A percentile compares a stretch with the other conserved stretches of the same genome.
Conservation (phyloP, 495 filamentous ascomycete species). For the Hypomontagnella submonticulosa region DNA sequence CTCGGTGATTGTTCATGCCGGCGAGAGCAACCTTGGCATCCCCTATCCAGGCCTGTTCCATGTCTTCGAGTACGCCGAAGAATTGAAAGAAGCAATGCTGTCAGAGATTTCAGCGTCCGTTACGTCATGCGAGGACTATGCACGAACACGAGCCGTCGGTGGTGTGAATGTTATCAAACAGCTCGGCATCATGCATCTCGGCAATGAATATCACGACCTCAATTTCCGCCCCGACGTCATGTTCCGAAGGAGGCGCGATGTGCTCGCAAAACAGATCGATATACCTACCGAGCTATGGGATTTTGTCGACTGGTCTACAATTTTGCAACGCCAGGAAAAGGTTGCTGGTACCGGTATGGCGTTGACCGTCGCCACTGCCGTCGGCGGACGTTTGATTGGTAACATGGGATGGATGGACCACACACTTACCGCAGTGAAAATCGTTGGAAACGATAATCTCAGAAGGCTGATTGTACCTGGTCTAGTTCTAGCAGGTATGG, state of each 20-base stretch:
- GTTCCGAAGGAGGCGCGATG: slow-evolving; percentile 85
- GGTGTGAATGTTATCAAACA: slow-evolving; percentile 90
- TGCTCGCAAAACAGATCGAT: slow-evolving; percentile 83
- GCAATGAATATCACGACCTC: slow-evolving; percentile 82
- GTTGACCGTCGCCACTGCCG: slow-evolving; percentile 87
- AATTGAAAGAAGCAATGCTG: slow-evolving; percentile 90
- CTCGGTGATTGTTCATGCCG: slow-evolving; percentile 76
- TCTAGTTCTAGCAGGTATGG: slow-evolving; percentile 79
- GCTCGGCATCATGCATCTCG: slow-evolving; percentile 87
- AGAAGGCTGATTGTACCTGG: slow-evolving; percentile 84
- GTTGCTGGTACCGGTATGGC: slow-evolving; percentile 92
- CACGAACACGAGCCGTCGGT: slow-evolving; percentile 77
- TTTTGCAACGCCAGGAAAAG: slow-evolving; percentile 94
- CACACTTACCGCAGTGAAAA: slow-evolving; percentile 77
- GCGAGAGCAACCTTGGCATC: slow-evolving; percentile 80
- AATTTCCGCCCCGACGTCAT: slow-evolving; percentile 90
- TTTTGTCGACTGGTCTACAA: slow-evolving; percentile 85
- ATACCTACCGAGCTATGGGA: slow-evolving; percentile 89
- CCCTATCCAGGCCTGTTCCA: slow-evolving; percentile 85
- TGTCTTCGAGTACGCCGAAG: slow-evolving; percentile 92
- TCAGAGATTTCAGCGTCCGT: slow-evolving; percentile 84
- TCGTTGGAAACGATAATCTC: slow-evolving; percentile 86
- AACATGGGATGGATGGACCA: slow-evolving; percentile 91
- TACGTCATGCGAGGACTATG: slow-evolving; percentile 81
- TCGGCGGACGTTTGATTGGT: slow-evolving; percentile 82